Conservation (phyloP, 2,329 filamentous ascomycete genomes). For the Pleoardoris graminearum region DNA sequence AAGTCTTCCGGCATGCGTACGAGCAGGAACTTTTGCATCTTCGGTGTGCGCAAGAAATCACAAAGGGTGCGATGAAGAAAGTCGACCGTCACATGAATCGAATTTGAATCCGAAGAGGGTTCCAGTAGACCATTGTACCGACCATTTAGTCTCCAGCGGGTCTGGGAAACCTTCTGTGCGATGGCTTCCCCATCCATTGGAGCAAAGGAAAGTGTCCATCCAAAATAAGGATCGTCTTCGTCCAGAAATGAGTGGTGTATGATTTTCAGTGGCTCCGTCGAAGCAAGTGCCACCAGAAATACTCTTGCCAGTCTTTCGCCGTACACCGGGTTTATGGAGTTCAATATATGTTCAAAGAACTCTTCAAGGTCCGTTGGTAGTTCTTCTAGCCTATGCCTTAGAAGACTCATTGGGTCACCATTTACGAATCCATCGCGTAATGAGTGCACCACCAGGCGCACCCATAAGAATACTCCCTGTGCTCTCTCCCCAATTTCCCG, state of each 20-base stretch:
- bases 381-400: neutral
- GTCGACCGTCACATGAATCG: neutral
- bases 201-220: neutral
- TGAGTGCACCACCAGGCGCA: slow-evolving; percentile 1
- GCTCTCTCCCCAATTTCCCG: neutral
- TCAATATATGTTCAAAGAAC: slow-evolving; percentile 1
- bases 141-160: neutral
- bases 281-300: neutral
- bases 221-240: neutral
- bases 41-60: neutral
- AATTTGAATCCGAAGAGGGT: neutral
- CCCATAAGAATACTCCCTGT: slow-evolving; percentile 8
- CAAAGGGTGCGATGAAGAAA: slow-evolving; percentile 6
- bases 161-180: neutral
- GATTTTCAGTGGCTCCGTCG: neutral
- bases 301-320: neutral
- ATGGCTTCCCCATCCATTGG: neutral
- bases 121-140: slow-evolving; percentile 8
- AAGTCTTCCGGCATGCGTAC: neutral
- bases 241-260: slow-evolving; percentile 3
- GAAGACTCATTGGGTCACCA: neutral
- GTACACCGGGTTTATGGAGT: neutral
- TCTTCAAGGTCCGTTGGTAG: slow-evolving; percentile 1
- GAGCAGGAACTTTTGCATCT: neutral
- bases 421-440: neutral